Conservation (phyloP, 805 yeast genomes). For the Saccharomycopsis fermentans region DNA sequence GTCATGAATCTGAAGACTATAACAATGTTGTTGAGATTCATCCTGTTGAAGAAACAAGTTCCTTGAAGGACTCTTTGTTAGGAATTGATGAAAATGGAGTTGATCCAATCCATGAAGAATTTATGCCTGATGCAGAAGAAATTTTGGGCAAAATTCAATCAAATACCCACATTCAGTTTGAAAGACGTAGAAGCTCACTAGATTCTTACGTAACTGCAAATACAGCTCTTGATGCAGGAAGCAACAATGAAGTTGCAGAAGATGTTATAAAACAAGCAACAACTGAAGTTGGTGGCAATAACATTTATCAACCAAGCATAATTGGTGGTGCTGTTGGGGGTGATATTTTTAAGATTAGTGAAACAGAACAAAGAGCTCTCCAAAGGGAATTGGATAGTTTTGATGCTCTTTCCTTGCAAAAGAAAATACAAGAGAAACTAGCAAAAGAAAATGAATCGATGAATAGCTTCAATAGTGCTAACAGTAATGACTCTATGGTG, state of each 20-base stretch:
- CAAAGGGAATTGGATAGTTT: constrained; percentile 15
- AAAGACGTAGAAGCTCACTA: constrained; percentile 3
- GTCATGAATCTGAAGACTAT: not conserved
- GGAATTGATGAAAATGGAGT: not conserved
- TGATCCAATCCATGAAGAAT: not conserved
- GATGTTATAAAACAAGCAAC: constrained; percentile 10
- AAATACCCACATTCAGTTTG: not conserved
- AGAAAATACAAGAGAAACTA: constrained; percentile 13
- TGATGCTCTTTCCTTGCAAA: constrained; percentile 9
- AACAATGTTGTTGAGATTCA: not conserved
- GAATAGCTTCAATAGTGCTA: not conserved
- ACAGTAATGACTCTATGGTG: not conserved
- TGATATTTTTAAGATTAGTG: constrained; percentile 4
- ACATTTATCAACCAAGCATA: constrained; percentile 4
- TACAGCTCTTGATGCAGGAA: constrained; percentile 14
- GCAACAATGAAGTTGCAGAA: constrained; percentile 1
- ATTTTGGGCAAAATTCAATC: not conserved
- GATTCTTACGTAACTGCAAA: constrained; percentile 11
- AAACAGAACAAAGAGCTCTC: constrained; percentile 7
- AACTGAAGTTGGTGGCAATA: constrained; percentile 10
- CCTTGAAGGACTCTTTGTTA: not conserved
- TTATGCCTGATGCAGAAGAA: constrained; percentile 1
- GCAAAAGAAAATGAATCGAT: constrained; percentile 8
- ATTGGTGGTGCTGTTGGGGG: not conserved
- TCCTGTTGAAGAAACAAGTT: not conserved